Base-by-base conservation (phyloP, 2,329 filamentous ascomycete genomes). In the Pseudomassariella vexata region DNA sequence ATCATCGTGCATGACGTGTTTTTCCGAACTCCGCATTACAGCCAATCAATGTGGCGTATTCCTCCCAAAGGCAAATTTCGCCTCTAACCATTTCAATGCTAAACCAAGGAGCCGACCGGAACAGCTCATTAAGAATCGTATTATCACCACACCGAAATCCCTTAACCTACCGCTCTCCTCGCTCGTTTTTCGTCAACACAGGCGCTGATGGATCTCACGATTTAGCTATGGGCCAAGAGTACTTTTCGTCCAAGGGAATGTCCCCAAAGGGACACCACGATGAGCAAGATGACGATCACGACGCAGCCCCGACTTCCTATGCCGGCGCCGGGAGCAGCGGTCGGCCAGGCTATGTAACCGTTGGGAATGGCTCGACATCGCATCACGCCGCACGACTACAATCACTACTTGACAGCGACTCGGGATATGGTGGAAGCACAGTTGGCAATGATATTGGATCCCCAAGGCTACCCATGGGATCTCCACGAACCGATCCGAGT, bases 371-470 rank as follows among this genome's bases (percentile, higher is more conserved):
- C 32, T 79, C 81, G 34, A 79, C 83, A 15, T 89, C 89, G 14
- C 79, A 87, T 52, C 85, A 86, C 55, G 89, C 87, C 22, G 76
- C 83, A 19, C 80, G 80, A 34, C 68, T 96, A 23, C 85, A 92
- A 59, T 78, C 81, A 12, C 75, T 94, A 47, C 67, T 96, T 34
- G 86, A 94, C 40, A 68, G 78, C 36, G 92, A 98, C 56, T 96
- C 90, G 12, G 92, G 90, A 6, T 96, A 96, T 52, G 89, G 87
- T 34, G 84, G 83, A 26, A 95, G 86, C 55, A 70, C 83, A 30
- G 66, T 74, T 19, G 80, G 78, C 38, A 83, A 83, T 32, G 73
- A 73, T 44, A 59, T 64, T 38, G 56, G 63, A 32, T 56, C 49
- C 26, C 49, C 37, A 9, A 53, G 44, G 28, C 38, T 48, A 17